A percentile compares a stretch with the other conserved stretches of the same genome.
phyloP scores from a whole-genome alignment of 139 green algal genomes.

The Chlorella sp. region DNA sequence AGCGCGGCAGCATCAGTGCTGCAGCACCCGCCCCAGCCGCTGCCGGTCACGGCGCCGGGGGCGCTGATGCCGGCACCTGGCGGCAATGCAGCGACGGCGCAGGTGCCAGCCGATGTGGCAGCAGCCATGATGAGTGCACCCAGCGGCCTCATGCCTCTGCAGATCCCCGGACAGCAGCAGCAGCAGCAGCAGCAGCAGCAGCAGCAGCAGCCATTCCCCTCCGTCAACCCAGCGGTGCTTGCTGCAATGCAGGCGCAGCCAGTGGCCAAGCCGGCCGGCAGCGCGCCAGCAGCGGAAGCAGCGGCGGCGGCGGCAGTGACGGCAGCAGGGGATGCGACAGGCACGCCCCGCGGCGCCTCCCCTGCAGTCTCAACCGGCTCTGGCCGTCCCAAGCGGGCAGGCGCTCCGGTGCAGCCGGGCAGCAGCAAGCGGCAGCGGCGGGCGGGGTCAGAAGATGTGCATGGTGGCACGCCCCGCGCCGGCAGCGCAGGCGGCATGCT shows the following conservation, averaged over 20 bases:
- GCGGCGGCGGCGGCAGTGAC: neutral
- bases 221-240: no score
- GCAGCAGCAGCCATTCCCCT: no score
- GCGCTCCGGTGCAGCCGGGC: neutral
- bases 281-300: neutral
- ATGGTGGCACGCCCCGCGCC: neutral
- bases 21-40: neutral
- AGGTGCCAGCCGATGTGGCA: neutral
- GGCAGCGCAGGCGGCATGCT: neutral
- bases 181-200: no score
- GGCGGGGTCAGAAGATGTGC: neutral
- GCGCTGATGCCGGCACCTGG: neutral
- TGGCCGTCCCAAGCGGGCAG: slow-evolving; percentile 1
- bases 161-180: no score
- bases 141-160: neutral
- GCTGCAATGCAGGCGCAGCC: neutral
- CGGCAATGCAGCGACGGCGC: neutral
- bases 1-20: neutral
- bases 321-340: neutral
- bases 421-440: slow-evolving; percentile 24
- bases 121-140: slow-evolving; percentile 21
- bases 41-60: neutral
- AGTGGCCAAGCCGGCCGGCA: neutral
- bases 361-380: neutral
- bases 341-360: neutral